Evolutionary conservation across 352 stramenopile species (phyloP).

Genomic region (Aphanomyces stellatus): DNA sequence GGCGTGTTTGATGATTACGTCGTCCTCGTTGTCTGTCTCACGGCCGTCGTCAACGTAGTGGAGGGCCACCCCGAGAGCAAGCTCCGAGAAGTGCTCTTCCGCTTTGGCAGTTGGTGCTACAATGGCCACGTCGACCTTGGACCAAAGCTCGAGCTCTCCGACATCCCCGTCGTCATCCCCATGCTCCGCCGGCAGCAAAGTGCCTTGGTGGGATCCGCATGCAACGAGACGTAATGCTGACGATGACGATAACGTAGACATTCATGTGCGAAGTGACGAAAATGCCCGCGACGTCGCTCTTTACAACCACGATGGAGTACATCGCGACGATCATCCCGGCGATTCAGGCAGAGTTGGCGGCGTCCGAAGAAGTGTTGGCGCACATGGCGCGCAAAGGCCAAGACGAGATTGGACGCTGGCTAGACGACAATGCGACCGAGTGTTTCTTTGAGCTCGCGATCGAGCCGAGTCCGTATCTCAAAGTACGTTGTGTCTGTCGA

Average conservation of each 20-base stretch:
- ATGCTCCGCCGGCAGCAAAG: conserved; percentile 90
- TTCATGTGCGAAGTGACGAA: conserved; percentile 90
- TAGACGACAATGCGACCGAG: conserved; percentile 82
- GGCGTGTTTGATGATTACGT: background rate
- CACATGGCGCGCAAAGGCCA: conserved; percentile 39
- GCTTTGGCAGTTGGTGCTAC: conserved; percentile 95
- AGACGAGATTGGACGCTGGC: conserved; percentile 70
- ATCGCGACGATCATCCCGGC: conserved; percentile 60
- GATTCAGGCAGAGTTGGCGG: conserved; percentile 83
- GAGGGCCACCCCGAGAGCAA: conserved; percentile 29
- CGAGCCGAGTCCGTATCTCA: conserved; percentile 48
- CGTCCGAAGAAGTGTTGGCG: conserved; percentile 78
- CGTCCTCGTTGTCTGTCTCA: background rate
- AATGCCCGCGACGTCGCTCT: conserved; percentile 84
- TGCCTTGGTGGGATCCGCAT: conserved; percentile 63
- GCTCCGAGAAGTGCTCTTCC: conserved; percentile 89
- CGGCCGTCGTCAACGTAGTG: background rate
- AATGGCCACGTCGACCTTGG: conserved; percentile 87
- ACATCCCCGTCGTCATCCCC: conserved; percentile 92
- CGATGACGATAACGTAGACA: no score
- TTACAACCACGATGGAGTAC: conserved; percentile 83
- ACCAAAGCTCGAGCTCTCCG: conserved; percentile 77
- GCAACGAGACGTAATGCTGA: no score
- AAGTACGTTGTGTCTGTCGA: conserved; percentile 27
- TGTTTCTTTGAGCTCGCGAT: conserved; percentile 91